Evolutionary conservation across 306 rosid genomes (phyloP), one percentile per base, ranked within the genome.

Genomic region (Vicia faba): DNA sequence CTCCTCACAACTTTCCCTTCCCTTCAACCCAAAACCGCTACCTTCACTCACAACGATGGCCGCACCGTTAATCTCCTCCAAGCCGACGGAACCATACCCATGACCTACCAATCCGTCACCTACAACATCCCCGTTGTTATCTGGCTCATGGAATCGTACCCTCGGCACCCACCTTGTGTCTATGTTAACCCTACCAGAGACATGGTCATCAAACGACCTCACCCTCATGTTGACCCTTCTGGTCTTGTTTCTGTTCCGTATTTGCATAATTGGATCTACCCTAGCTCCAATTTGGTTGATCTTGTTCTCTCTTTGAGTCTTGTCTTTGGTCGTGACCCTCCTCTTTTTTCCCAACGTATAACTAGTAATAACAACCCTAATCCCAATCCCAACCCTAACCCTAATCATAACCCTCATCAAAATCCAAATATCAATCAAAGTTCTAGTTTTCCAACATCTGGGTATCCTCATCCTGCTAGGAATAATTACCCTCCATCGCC

Each of bases 141-240:
- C 61, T 95, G 99, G 99, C 96, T 95, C 45, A 79, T 88, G 88
- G 99, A 95, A 25, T 71, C 96, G 5, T 95, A 95, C 75, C 99
- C 99, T 62, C 95, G 97, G 33, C 90, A 82, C 44, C 84, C 99
- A 0, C 99, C 99, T 12, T 74, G 85, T 53, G 97, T 84, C 51
- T 95, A 88, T 74, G 96, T 95, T 11, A 88, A 90, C 16, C 99
- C 99, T 51, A 90, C 99, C 3, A 79, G 97, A 4, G 99, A 95
- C 69, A 95, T 95, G 99, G 38, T 95, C 75, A 90, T 95, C 88
- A 95, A 90, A 70, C 96, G 92, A 33, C 88, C 85, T 7, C 99
- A 95, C 38, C 66, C 92, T 8, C 80, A 81, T 26, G 96, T 90
- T 49, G 81, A 82, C 35, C 96, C 99, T 16, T 90, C 97, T 5